Conservation (phyloP, 2,329 filamentous ascomycete genomes). For the Rhynchosporium graminicola region DNA sequence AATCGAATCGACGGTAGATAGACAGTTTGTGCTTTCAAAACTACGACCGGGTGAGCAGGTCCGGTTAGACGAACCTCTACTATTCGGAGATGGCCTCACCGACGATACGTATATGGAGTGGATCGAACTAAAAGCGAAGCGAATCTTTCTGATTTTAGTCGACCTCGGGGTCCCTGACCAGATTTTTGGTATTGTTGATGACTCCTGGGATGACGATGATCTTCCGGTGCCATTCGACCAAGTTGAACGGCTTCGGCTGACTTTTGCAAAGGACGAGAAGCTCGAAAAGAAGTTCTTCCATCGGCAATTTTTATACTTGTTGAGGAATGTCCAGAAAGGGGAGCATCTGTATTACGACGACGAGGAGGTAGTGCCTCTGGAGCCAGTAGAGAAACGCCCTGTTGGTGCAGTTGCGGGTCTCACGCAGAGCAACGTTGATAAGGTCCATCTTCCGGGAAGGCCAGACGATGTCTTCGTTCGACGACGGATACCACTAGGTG, state of each 20-base stretch:
- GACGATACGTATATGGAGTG: conserved; percentile 78
- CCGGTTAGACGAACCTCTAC: conserved; percentile 62
- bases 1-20: conserved; percentile 70
- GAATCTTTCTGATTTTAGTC: conserved; percentile 69
- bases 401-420: conserved; percentile 46
- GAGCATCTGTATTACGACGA: conserved; percentile 64
- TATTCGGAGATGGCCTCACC: conserved; percentile 66
- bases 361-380: conserved; percentile 69
- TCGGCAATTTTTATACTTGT: conserved; percentile 70
- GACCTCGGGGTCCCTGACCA: conserved; percentile 71
- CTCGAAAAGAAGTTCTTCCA: conserved; percentile 70
- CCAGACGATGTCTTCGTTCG: conserved; percentile 59
- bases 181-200: conserved; percentile 74
- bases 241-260: conserved; percentile 63
- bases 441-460: conserved; percentile 63
- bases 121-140: conserved; percentile 68
- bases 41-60: conserved; percentile 63
- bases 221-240: conserved; percentile 68
- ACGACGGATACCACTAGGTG: conserved; percentile 56
- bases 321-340: conserved; percentile 62
- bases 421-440: conserved; percentile 50
- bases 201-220: conserved; percentile 76
- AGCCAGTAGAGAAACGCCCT: conserved; percentile 60
- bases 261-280: conserved; percentile 58
- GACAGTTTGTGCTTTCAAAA: conserved; percentile 65